Evolutionary conservation across 2,329 filamentous ascomycete genomes (phyloP).

Genomic region (Stachybotrys echinatus): DNA sequence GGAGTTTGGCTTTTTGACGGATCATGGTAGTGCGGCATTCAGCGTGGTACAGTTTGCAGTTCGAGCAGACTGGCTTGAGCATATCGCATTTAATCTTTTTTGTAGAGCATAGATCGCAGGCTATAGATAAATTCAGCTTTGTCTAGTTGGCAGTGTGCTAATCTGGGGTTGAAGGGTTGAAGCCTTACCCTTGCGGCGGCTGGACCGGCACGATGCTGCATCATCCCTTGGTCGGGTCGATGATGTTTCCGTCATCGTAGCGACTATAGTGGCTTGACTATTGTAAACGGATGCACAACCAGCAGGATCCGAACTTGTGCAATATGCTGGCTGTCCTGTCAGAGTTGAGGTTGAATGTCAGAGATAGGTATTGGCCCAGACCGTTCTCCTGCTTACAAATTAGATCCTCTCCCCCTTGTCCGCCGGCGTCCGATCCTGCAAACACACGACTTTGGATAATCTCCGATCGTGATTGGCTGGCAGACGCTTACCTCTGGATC

Average conservation of each 20-base stretch:
- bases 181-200: background rate
- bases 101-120: conserved; percentile 37
- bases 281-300: too few species aligned
- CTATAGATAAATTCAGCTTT: conserved; percentile 10
- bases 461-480: too few species aligned
- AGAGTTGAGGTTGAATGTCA: too few species aligned
- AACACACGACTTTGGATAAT: too few species aligned
- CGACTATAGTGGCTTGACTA: too few species aligned
- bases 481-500: too few species aligned
- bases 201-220: background rate
- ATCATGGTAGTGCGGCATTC: conserved; percentile 25
- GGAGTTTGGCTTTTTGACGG: conserved; percentile 17
- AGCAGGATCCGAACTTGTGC: too few species aligned
- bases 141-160: background rate
- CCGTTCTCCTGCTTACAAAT: too few species aligned
- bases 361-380: too few species aligned
- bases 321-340: too few species aligned
- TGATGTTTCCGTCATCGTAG: background rate
- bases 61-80: conserved; percentile 36
- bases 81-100: conserved; percentile 44
- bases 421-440: too few species aligned
- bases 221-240: background rate
- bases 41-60: conserved; percentile 36
- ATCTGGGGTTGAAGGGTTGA: background rate
- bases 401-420: too few species aligned